These are phyloP conservation scores for Isatis tinctoria DNA, from an alignment of 345 rosid species.

Conservation along the genomic window DNA sequence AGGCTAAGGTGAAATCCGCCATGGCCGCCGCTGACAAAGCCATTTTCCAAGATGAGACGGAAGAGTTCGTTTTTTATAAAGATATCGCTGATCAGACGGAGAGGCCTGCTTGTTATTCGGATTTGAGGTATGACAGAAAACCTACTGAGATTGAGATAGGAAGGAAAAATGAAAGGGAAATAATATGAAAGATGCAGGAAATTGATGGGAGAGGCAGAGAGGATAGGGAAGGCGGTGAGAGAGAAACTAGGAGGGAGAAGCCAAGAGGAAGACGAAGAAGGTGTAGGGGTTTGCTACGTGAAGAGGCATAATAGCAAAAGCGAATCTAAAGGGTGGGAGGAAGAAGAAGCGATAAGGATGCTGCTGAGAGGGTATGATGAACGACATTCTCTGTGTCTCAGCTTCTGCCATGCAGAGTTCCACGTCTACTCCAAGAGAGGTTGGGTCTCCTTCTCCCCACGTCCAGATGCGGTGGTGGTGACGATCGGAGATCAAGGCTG, in stretches of 20 bases:
- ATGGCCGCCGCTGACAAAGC: conserved; percentile 34
- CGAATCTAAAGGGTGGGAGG: conserved; percentile 24
- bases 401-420: conserved; percentile 55
- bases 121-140: conserved; percentile 24
- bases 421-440: conserved; percentile 92
- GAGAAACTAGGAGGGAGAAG: conserved; percentile 20
- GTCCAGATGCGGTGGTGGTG: conserved; percentile 52
- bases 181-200: conserved; percentile 40
- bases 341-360: conserved; percentile 74
- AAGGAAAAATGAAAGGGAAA: conserved; percentile 20
- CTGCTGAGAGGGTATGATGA: conserved; percentile 65
- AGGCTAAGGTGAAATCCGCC: conserved; percentile 33
- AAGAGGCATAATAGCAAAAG: conserved; percentile 39
- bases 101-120: not conserved
- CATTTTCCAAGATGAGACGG: conserved; percentile 37
- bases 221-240: conserved; percentile 43
- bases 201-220: conserved; percentile 62
- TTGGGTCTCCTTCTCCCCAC: conserved; percentile 71
- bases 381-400: conserved; percentile 66
- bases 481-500: conserved; percentile 68
- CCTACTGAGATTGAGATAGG: not conserved
- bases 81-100: not conserved
- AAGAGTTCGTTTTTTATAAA: conserved; percentile 30
- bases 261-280: conserved; percentile 22
- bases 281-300: conserved; percentile 44